Percentiles rank a stretch among this genome's conserved stretches.
Conservation (phyloP, 768 basidiomycete genomes). For the Hygrocybe punicea region DNA sequence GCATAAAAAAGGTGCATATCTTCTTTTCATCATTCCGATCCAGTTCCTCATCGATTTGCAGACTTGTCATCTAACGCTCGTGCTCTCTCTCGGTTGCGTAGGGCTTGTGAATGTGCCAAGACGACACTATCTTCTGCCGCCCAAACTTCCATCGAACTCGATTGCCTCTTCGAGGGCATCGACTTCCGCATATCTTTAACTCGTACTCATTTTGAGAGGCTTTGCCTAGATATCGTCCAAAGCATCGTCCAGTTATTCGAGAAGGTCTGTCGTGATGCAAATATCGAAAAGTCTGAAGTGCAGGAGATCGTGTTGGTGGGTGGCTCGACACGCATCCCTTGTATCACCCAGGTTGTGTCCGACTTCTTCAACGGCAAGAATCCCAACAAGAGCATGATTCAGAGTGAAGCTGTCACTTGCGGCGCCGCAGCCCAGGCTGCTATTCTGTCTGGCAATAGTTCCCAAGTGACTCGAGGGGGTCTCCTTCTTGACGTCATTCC, state of each 20-base stretch:
- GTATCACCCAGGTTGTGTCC: slow-evolving; percentile 59
- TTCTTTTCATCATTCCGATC: background rate
- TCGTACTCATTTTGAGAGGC: slow-evolving; percentile 81
- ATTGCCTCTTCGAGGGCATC: slow-evolving; percentile 66
- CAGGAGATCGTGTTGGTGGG: slow-evolving; percentile 55
- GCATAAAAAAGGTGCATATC: slow-evolving; percentile 46
- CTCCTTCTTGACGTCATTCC: slow-evolving; percentile 59
- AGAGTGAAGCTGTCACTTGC: slow-evolving; percentile 72
- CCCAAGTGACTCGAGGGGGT: slow-evolving; percentile 48
- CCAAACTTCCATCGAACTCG: slow-evolving; percentile 58
- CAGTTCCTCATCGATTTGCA: slow-evolving; percentile 9
- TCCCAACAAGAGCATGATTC: slow-evolving; percentile 64
- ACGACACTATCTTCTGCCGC: slow-evolving; percentile 53
- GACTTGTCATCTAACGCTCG: slow-evolving; percentile 60
- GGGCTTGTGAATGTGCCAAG: slow-evolving; percentile 45
- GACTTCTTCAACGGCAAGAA: slow-evolving; percentile 68
- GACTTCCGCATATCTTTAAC: slow-evolving; percentile 80
- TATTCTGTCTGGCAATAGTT: slow-evolving; percentile 57
- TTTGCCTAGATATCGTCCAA: slow-evolving; percentile 78
- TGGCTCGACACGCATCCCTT: slow-evolving; percentile 72
- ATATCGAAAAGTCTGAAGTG: slow-evolving; percentile 73
- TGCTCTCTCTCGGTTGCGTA: slow-evolving; percentile 41
- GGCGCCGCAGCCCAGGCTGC: slow-evolving; percentile 70
- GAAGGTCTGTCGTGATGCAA: slow-evolving; percentile 78
- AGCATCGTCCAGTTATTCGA: slow-evolving; percentile 85